Evolutionary conservation across 345 rosid species (phyloP).

Genomic region (Combretum micranthum): DNA sequence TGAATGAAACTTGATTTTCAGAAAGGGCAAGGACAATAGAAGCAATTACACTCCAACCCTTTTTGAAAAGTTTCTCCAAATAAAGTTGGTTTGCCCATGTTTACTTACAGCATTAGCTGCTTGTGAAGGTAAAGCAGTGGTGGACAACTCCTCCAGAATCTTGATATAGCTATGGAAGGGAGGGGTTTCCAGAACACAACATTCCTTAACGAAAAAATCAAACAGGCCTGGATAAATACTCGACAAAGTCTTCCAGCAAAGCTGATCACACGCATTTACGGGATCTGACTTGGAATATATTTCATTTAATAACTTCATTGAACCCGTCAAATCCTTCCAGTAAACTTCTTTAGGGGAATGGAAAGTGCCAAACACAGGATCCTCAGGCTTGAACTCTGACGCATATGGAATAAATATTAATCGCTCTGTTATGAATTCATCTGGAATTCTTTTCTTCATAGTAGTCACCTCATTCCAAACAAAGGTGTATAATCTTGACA

Average conservation of each 20-base stretch:
- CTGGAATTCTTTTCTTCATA: conserved; percentile 38
- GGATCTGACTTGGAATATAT: conserved; percentile 25
- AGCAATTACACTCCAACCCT: too few relatives aligned
- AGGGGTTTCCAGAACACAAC: conserved; percentile 71
- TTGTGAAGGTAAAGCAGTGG: conserved; percentile 57
- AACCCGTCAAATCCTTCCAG: conserved; percentile 84
- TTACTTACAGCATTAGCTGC: conserved; percentile 68
- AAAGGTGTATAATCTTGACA: conserved; percentile 67
- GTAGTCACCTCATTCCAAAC: conserved; percentile 62
- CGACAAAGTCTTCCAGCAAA: conserved; percentile 50
- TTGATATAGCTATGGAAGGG: conserved; percentile 47
- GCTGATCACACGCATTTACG: conserved; percentile 18
- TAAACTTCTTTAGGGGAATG: conserved; percentile 57
- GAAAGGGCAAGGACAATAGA: too few relatives aligned
- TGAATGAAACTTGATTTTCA: too few relatives aligned
- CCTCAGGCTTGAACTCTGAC: conserved; percentile 39
- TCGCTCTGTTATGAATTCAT: conserved; percentile 41
- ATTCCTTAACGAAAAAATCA: conserved; percentile 71
- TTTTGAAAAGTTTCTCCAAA: too few relatives aligned
- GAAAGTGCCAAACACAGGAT: conserved; percentile 57
- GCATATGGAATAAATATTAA: conserved; percentile 67
- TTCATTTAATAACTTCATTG: conserved; percentile 41
- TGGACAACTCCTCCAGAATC: conserved; percentile 56
- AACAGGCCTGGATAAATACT: conserved; percentile 72
- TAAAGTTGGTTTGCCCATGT: not conserved